These are phyloP conservation scores for Paxillus rubicundulus DNA, from an alignment of 768 basidiomycete species.

Conservation along the genomic window DNA sequence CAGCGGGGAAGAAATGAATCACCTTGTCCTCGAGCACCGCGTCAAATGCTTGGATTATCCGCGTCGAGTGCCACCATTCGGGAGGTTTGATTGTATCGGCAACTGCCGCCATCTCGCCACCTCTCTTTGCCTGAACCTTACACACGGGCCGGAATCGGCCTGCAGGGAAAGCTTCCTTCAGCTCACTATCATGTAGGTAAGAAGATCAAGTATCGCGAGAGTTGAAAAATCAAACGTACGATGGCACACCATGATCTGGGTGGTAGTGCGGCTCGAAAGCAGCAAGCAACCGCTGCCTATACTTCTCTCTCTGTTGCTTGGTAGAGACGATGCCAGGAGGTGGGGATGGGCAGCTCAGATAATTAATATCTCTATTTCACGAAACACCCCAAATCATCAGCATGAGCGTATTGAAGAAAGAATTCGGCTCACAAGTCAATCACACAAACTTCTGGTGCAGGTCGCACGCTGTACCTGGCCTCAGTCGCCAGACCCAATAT, in stretches of 20 bases:
- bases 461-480: constrained; percentile 72
- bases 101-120: constrained; percentile 74
- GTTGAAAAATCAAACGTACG: constrained; percentile 35
- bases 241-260: constrained; percentile 82
- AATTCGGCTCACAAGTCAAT: constrained; percentile 68
- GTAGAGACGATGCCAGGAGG: constrained; percentile 70
- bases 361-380: constrained; percentile 66
- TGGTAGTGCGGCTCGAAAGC: constrained; percentile 88
- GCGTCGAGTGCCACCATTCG: constrained; percentile 92
- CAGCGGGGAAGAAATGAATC: constrained; percentile 5
- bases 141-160: constrained; percentile 89
- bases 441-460: constrained; percentile 79
- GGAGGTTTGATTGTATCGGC: constrained; percentile 90
- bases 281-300: constrained; percentile 65
- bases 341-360: constrained; percentile 80
- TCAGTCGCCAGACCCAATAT: constrained; percentile 89
- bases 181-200: constrained; percentile 56
- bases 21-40: constrained; percentile 83
- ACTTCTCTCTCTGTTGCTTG: constrained; percentile 80
- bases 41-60: constrained; percentile 89
- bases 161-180: constrained; percentile 93
- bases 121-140: constrained; percentile 84
- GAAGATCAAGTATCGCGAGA: neutral
- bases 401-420: constrained; percentile 1
- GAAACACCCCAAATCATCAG: neutral